These are phyloP conservation scores for Globisporangium takayamanum DNA, from an alignment of 352 stramenopile genomes.

Conservation along the genomic window DNA sequence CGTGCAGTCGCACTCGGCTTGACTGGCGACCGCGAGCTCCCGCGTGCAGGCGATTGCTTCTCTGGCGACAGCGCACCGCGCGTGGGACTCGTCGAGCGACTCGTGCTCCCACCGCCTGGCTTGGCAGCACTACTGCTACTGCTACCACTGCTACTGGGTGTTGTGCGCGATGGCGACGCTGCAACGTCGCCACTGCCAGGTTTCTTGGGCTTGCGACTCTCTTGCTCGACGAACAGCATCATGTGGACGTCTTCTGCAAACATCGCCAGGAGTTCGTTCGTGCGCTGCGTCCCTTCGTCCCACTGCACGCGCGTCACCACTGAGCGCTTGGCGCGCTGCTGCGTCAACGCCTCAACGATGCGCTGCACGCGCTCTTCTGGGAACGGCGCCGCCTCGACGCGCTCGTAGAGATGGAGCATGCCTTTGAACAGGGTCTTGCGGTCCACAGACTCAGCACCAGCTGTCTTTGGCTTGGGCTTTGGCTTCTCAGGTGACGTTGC, in stretches of 20 bases:
- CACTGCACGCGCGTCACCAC: constrained; percentile 34
- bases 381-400: constrained; percentile 29
- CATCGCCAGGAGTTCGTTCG: constrained; percentile 57
- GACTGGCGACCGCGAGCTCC: constrained; percentile 1
- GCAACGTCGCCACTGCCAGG: constrained; percentile 5
- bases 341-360: constrained; percentile 34
- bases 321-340: constrained; percentile 24
- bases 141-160: not conserved
- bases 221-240: constrained; percentile 44
- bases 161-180: not conserved
- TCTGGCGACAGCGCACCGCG: constrained; percentile 4
- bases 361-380: constrained; percentile 35
- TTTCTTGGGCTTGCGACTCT: constrained; percentile 56
- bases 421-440: constrained; percentile 24
- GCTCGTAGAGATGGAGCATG: constrained; percentile 30
- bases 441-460: constrained; percentile 5
- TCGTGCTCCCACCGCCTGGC: constrained; percentile 2
- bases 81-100: not conserved
- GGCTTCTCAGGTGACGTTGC: not conserved
- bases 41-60: not conserved
- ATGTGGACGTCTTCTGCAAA: constrained; percentile 54
- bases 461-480: not conserved
- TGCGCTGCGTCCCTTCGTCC: constrained; percentile 39
- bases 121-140: constrained; percentile 3
- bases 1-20: constrained; percentile 8